Evolutionary conservation across 2,329 filamentous ascomycete species (phyloP).

Genomic region (Bipolaris victoriae): DNA sequence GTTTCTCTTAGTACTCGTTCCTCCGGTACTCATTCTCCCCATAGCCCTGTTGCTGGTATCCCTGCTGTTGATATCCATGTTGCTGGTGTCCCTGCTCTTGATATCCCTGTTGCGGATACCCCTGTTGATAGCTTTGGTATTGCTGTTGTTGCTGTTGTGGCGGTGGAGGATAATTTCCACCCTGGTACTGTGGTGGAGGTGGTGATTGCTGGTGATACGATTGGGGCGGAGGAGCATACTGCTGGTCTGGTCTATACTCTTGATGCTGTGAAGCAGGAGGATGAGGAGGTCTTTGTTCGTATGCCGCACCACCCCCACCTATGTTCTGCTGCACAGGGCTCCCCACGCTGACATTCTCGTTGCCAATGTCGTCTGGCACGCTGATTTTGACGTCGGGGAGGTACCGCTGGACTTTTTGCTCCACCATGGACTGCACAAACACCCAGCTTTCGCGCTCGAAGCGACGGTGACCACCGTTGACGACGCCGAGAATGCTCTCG

Average conservation of each 20-base stretch:
- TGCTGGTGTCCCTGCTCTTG: constrained; percentile 1
- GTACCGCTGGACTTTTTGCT: constrained; percentile 39
- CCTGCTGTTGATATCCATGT: constrained; percentile 10
- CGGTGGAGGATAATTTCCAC: constrained; percentile 3
- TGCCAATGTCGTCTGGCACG: constrained; percentile 40
- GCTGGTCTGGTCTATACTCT: constrained; percentile 8
- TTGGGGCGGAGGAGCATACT: constrained; percentile 6
- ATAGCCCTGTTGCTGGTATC: constrained; percentile 13
- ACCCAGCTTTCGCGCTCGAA: constrained; percentile 41
- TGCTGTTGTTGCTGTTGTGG: neutral
- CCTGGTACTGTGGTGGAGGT: neutral
- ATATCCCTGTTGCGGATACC: neutral
- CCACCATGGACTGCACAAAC: constrained; percentile 40
- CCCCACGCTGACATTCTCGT: constrained; percentile 39
- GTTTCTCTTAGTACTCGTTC: constrained; percentile 13
- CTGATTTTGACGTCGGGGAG: constrained; percentile 39
- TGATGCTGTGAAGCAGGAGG: constrained; percentile 15
- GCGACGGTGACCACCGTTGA: constrained; percentile 40
- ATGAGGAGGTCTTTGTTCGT: constrained; percentile 12
- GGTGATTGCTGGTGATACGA: constrained; percentile 7
- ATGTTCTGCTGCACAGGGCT: constrained; percentile 22
- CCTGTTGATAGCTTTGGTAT: neutral
- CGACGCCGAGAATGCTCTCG: constrained; percentile 37
- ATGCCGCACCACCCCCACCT: constrained; percentile 15
- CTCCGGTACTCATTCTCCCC: constrained; percentile 14